Evolutionary conservation across 306 rosid species (phyloP).

Genomic region (Rosa multiflora): DNA sequence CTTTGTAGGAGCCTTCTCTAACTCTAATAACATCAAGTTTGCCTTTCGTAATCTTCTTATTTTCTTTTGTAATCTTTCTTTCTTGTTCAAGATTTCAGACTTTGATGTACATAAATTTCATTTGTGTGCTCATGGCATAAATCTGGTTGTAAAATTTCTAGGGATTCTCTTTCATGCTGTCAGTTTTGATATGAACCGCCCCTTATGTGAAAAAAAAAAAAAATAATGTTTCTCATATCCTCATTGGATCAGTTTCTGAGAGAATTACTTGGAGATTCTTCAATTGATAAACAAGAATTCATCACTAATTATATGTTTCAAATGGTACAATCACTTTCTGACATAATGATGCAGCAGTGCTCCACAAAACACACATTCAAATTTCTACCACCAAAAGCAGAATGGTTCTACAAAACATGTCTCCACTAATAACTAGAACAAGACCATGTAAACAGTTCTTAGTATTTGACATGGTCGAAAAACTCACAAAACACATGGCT

Average conservation of each 20-base stretch:
- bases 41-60: no score
- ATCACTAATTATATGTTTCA: not conserved
- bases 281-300: not conserved
- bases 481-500: not conserved
- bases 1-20: no score
- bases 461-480: not conserved
- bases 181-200: no score
- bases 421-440: not conserved
- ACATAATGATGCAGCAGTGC: not conserved
- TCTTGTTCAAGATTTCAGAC: no score
- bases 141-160: no score
- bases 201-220: no score
- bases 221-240: slow-evolving; percentile 14
- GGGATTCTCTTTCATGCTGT: no score
- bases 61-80: no score
- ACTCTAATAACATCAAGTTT: no score
- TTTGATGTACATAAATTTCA: no score
- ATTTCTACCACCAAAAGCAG: not conserved
- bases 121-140: no score
- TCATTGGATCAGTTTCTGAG: slow-evolving; percentile 21
- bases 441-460: not conserved
- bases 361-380: not conserved
- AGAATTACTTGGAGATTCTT: not conserved
- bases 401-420: not conserved
- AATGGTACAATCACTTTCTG: not conserved